Conservation (phyloP, 2,329 filamentous ascomycete genomes). For the Rhinocladiella mackenziei region DNA sequence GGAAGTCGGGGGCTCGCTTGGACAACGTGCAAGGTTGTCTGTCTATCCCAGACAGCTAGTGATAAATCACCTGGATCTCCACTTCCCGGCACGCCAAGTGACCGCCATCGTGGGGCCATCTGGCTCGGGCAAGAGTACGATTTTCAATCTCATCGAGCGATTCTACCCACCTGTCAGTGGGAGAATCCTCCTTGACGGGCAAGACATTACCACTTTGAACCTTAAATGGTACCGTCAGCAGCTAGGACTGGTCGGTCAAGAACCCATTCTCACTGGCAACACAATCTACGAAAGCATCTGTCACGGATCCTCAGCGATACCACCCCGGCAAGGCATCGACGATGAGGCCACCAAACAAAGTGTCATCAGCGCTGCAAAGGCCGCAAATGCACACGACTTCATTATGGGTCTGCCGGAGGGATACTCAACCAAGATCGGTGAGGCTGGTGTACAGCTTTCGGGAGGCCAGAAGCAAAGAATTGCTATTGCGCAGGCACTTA, state of each 20-base stretch:
- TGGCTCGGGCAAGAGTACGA: slow-evolving; percentile 50
- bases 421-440: slow-evolving; percentile 91
- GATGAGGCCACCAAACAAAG: slow-evolving; percentile 43
- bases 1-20: no score
- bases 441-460: slow-evolving; percentile 83
- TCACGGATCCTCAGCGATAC: neutral
- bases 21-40: no score
- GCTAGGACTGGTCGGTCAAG: slow-evolving; percentile 86
- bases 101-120: slow-evolving; percentile 58
- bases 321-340: neutral
- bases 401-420: slow-evolving; percentile 74
- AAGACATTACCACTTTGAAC: slow-evolving; percentile 43
- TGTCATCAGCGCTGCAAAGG: slow-evolving; percentile 79
- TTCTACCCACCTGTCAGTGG: slow-evolving; percentile 36
- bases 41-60: no score
- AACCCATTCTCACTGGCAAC: slow-evolving; percentile 82
- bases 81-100: no score
- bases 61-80: no score
- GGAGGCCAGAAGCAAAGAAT: slow-evolving; percentile 97
- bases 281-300: slow-evolving; percentile 83
- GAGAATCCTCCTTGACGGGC: slow-evolving; percentile 31
- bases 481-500: slow-evolving; percentile 83
- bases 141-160: slow-evolving; percentile 36
- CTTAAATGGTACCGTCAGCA: slow-evolving; percentile 87
- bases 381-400: slow-evolving; percentile 92